Evolutionary conservation across 208 protist genomes (phyloP).

Genomic region (Trypanosoma congolense): DNA sequence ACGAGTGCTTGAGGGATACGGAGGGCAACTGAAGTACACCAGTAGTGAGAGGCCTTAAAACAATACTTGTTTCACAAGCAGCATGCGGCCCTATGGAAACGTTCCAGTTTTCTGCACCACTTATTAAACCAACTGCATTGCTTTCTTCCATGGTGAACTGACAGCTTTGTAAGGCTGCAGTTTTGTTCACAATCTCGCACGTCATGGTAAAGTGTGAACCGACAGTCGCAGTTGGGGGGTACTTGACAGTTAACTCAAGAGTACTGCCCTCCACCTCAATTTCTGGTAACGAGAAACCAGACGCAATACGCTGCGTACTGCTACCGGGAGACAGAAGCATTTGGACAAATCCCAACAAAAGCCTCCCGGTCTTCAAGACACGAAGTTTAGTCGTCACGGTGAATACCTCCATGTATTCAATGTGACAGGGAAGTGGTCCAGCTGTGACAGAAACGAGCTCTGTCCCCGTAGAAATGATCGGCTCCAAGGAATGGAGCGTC

Average conservation of each 20-base stretch:
- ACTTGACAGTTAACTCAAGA: constrained; percentile 26
- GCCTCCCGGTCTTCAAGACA: constrained; percentile 17
- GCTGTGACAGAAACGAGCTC: constrained; percentile 28
- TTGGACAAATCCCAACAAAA: constrained; percentile 46
- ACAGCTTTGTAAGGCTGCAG: constrained; percentile 25
- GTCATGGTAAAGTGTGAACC: constrained; percentile 30
- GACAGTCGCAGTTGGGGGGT: constrained; percentile 30
- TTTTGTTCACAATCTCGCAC: constrained; percentile 33
- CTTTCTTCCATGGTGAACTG: constrained; percentile 32
- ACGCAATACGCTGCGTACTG: constrained; percentile 26
- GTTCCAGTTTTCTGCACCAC: constrained; percentile 28
- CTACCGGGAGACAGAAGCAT: constrained; percentile 33
- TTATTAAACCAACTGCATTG: constrained; percentile 26
- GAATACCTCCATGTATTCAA: constrained; percentile 51
- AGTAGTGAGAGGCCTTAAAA: constrained; percentile 28
- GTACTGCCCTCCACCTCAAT: constrained; percentile 34
- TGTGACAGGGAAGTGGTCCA: constrained; percentile 27
- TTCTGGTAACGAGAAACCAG: constrained; percentile 43
- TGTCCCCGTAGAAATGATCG: constrained; percentile 31
- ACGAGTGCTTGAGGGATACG: constrained; percentile 14
- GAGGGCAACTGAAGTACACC: constrained; percentile 16
- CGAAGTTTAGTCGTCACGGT: constrained; percentile 38
- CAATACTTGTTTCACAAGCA: constrained; percentile 21
- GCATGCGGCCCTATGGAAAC: constrained; percentile 25
- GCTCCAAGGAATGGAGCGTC: constrained; percentile 35